A percentile compares a stretch with the other conserved stretches of the same genome.
phyloP scores from a whole-genome alignment of 1,284 basidiomycete species.

The Irpex rosettiformis region DNA sequence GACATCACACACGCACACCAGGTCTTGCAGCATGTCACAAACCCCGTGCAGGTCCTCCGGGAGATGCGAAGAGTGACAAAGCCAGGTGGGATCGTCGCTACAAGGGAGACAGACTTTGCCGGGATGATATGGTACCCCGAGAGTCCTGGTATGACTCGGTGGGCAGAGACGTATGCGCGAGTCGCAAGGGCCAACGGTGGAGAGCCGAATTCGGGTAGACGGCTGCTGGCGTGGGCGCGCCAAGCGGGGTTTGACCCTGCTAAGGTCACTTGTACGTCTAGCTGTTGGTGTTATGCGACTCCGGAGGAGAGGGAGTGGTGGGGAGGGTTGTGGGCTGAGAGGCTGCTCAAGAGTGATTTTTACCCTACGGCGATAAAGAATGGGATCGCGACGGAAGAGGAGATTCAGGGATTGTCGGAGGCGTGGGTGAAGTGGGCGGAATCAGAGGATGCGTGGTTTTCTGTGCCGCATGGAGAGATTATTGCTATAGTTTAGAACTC shows the following conservation, averaged over 20 bases:
- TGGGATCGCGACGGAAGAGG: conserved; percentile 25
- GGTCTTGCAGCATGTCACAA: conserved; percentile 40
- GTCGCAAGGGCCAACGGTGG: conserved; percentile 28
- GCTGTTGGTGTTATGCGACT: conserved; percentile 34
- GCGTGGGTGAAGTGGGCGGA: conserved; percentile 30
- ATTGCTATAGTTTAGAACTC: neutral
- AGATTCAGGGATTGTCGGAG: conserved; percentile 23
- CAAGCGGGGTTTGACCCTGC: conserved; percentile 27
- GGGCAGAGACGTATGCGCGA: conserved; percentile 22
- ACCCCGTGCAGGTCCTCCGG: conserved; percentile 35
- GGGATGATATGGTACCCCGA: conserved; percentile 32
- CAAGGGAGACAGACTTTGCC: conserved; percentile 33
- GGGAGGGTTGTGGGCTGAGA: conserved; percentile 33
- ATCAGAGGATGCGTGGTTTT: conserved; percentile 34
- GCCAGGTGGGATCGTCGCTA: conserved; percentile 40
- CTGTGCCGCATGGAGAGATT: conserved; percentile 33
- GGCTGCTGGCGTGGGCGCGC: conserved; percentile 28
- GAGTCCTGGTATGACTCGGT: conserved; percentile 23
- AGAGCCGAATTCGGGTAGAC: conserved; percentile 29
- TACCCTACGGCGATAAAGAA: conserved; percentile 25
- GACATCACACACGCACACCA: conserved; percentile 46
- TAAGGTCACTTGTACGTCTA: conserved; percentile 24
- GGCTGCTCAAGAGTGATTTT: conserved; percentile 29
- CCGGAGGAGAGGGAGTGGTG: conserved; percentile 34
- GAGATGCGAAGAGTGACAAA: conserved; percentile 44